These are phyloP conservation scores for Dactylella cylindrospora DNA, from an alignment of 2,329 filamentous ascomycete species.

Conservation along the genomic window DNA sequence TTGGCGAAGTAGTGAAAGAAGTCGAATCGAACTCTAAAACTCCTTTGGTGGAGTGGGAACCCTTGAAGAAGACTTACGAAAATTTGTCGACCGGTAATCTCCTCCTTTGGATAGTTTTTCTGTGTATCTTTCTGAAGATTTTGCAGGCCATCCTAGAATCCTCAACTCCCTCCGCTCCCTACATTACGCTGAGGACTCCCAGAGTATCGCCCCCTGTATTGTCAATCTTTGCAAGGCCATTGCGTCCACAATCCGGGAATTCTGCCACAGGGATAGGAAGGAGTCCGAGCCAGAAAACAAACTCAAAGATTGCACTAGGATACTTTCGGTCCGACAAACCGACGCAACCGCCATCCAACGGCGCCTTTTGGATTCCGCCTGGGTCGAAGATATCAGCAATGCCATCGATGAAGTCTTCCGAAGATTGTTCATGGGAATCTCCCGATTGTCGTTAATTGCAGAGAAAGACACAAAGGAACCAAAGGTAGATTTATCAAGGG, in stretches of 20 bases:
- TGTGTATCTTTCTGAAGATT: background rate
- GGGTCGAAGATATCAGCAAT: slow-evolving; percentile 14
- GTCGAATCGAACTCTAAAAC: background rate
- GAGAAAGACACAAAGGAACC: slow-evolving; percentile 4
- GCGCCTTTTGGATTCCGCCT: slow-evolving; percentile 18
- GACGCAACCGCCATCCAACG: slow-evolving; percentile 10
- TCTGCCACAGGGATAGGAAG: slow-evolving; percentile 7
- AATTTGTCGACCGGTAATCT: slow-evolving; percentile 12
- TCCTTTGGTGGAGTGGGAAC: slow-evolving; percentile 26
- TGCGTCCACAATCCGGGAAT: slow-evolving; percentile 17
- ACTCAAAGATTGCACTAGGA: background rate
- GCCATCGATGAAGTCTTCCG: slow-evolving; percentile 36
- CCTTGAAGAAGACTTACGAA: slow-evolving; percentile 21
- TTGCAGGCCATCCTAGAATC: slow-evolving; percentile 10
- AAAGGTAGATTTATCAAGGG: background rate
- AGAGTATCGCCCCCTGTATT: slow-evolving; percentile 4
- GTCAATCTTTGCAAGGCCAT: slow-evolving; percentile 28
- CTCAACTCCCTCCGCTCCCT: slow-evolving; percentile 20
- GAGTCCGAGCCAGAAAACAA: background rate
- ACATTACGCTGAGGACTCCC: slow-evolving; percentile 17
- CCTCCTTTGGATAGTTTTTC: background rate
- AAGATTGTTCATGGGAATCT: slow-evolving; percentile 28
- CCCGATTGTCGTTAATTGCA: slow-evolving; percentile 7
- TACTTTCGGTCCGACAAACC: slow-evolving; percentile 16
- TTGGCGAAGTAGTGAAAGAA: background rate